Evolutionary conservation across 2,329 filamentous ascomycete genomes (phyloP), one percentile per base, ranked within the genome.

Genomic region (Zymoseptoria pseudotritici): DNA sequence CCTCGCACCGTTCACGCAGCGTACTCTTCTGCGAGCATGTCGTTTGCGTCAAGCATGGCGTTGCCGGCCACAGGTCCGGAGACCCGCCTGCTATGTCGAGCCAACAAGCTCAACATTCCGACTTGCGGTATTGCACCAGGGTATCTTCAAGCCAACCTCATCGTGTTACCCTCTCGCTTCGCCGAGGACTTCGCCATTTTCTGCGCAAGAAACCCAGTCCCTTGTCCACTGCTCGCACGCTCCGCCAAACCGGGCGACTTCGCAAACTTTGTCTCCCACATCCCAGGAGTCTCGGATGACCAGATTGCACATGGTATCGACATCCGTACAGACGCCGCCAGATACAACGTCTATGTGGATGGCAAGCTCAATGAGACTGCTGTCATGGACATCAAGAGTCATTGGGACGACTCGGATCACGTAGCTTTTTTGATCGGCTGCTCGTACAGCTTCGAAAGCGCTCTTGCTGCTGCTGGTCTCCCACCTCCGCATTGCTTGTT

Each of bases 401-500:
- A 83, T 50, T 88, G 85, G 85, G 21, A 58, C 17, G 29, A 56
- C 9, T 79, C 77, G 0, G 68, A 75, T 4, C 83, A 88, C 64
- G 80, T 85, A 22, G 85, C 78, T 0, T 88, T 86, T 67, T 70
- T 87, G 52, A 81, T 88, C 62, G 85, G 84, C 8, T 88, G 85
- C 68, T 84, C 80, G 0, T 87, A 82, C 75, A 83, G 79, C 65
- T 88, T 88, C 67, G 85, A 87, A 70, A 72, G 77, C 2, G 84
- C 83, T 2, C 77, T 88, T 21, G 67, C 72, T 0, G 70, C 67
- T 0, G 80, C 80, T 0, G 81, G 80, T 0, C 72, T 88, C 5
- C 65, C 75, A 6, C 80, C 84, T 1, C 75, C 78, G 2, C 83
- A 88, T 66, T 72, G 77, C 4, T 59, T 71, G 2, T 74, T 78